Evolutionary conservation across 140 eudicot genomes (phyloP), one percentile per base, ranked within the genome.

Genomic region (Oenanthe javanica): DNA sequence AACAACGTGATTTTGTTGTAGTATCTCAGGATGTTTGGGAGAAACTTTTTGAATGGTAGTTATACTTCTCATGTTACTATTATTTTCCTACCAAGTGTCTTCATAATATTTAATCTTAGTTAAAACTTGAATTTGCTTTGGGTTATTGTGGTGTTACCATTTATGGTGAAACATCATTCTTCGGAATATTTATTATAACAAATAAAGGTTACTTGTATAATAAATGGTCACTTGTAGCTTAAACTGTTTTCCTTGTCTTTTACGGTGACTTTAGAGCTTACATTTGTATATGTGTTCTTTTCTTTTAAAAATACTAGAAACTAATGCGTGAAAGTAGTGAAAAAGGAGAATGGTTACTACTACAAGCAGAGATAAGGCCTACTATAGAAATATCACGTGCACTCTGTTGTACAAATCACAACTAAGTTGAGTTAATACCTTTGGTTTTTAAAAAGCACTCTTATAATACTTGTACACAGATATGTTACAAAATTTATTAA

Each of bases 1-100:
- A 95, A 90, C 85, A 88, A 27, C 87, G 87, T 74, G 96, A 95
- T 82, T 95, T 90, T 85, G 92, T 86, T 23, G 87, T 95, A 82
- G 95, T 92, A 78, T 91, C 97, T 82, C 90, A 91, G 83, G 93
- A 87, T 76, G 96, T 88, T 81, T 95, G 99, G 99, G 93, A 92
- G 82, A 95, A 89, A 89, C 97, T 95, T 67, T 87, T 82, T 72
- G 90, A 87, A 73, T 95, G 99, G 99, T 95, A 90, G 46, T 13
- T 46, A 2, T 38, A 31, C 52, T 21, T 76, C 51, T 9, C 43
- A 9, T 40, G 77, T 19, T 40, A 14, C 46, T 13, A 63, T 76
- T 38, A 0, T 13, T 14, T 9, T 23, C 12, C 15, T 31, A 31
- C 31, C 5, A 21, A 43, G 2, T 75, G 61, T 75, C 6, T 6